Evolutionary conservation across 2,329 filamentous ascomycete species (phyloP).

Genomic region (Penicillium sp.): DNA sequence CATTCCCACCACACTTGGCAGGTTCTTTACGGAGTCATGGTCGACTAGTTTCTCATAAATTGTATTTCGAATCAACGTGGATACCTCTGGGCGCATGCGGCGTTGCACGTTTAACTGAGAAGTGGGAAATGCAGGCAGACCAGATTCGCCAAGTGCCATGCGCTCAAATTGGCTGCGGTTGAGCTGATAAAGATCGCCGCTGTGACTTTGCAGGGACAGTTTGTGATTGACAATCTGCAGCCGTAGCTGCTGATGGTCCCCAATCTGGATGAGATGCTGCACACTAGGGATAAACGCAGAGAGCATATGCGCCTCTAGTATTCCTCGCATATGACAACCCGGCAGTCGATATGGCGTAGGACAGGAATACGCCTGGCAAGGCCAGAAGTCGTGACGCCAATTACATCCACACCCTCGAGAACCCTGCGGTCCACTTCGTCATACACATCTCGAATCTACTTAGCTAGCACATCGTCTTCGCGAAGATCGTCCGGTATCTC

Average conservation of each 20-base stretch:
- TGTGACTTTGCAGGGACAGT: constrained; percentile 22
- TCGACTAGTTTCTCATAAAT: neutral
- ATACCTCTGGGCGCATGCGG: constrained; percentile 1
- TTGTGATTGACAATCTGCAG: constrained; percentile 26
- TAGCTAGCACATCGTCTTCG: neutral
- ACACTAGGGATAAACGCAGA: constrained; percentile 44
- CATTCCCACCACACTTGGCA: neutral
- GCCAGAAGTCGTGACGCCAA: constrained; percentile 34
- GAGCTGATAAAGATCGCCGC: neutral
- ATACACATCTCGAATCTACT: constrained; percentile 3
- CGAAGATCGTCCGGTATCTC: neutral
- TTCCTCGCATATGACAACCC: constrained; percentile 68
- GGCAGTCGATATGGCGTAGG: constrained; percentile 47
- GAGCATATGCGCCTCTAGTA: constrained; percentile 65
- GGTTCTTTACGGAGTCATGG: neutral
- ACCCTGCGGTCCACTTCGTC: constrained; percentile 31
- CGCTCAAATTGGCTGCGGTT: constrained; percentile 6
- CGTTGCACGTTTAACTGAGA: constrained; percentile 2
- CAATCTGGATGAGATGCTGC: constrained; percentile 47
- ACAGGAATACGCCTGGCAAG: constrained; percentile 34
- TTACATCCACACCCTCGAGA: constrained; percentile 49
- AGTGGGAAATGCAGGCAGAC: neutral
- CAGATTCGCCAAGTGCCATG: neutral
- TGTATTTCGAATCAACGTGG: neutral
- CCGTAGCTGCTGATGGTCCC: constrained; percentile 42